Evolutionary conservation across 257 asterid genomes (phyloP), one percentile per base, ranked within the genome.

Genomic region (Primulina eburnea): DNA sequence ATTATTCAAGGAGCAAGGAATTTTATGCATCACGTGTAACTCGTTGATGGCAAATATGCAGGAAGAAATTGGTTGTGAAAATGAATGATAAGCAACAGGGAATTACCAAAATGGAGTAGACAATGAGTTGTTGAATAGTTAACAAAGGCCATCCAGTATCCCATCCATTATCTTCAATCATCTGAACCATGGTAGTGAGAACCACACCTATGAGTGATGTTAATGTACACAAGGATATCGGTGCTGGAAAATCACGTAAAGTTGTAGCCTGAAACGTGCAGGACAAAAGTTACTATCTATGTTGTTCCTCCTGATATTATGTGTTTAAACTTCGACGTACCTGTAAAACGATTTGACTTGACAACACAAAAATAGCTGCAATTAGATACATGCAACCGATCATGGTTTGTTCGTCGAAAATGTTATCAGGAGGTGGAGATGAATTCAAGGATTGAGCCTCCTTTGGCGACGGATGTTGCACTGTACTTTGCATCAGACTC

Each of bases 291-390:
- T 50, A 50, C 21, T 4, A 50, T 14, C 21, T 5, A 50, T 50
- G 3, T 50, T 50, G 8, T 8, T 47, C 55, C 55, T 50, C 21
- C 57, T 50, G 57, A 50, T 17, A 50, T 50, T 16, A 5, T 50
- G 8, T 50, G 21, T 52, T 5, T 20, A 20, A 12, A 0, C 4
- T 20, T 26, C 29, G 7, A 9, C 28, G 28, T 68, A 88, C 98
- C 96, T 92, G 98, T 68, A 92, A 75, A 65, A 92, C 88, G 18
- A 87, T 82, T 78, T 80, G 89, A 79, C 83, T 76, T 21, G 98
- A 92, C 62, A 92, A 33, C 32, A 89, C 82, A 17, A 90, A 66
- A 60, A 92, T 87, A 2, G 97, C 91, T 29, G 87, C 92, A 65
- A 90, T 72, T 70, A 92, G 98, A 69, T 87, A 87, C 38, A 83